Base-by-base conservation (phyloP, 768 basidiomycete species). In the Tylopilus balloui region DNA sequence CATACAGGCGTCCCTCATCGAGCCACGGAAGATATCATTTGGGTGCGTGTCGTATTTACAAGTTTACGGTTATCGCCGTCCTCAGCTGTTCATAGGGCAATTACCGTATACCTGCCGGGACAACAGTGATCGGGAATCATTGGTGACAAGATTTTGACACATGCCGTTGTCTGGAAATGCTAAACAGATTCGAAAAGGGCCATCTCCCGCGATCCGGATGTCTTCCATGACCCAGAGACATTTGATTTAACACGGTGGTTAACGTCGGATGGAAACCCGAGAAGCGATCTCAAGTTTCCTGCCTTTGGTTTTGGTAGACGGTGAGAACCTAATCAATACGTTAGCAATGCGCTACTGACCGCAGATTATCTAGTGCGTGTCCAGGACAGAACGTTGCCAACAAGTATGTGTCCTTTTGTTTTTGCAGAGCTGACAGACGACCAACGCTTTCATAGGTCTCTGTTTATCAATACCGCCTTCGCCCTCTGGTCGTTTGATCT, bases 401-500 rank as follows among this genome's bases (percentile, higher is more conserved):
- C n/a, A 68, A 68, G 74, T 70, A 53, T 58, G 66, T 63, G 0
- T 12, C n/a, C n/a, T 17, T 12, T 34, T 11, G 14, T 20, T 27
- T 23, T 29, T 34, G 3, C 3, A 10, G 9, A n/a, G 9, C 21
- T 43, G 19, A 55, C 12, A 20, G 20, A 28, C 19, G 44, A 42
- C 17, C 45, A 23, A 24, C 7, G n/a, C 37, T n/a, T 25, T 24
- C 1, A 51, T 46, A 78, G 79, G 7, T 84, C 83, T 2, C 66
- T 86, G 2, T 81, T 80, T 58, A 67, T 85, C 45, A 83, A 79
- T 55, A 77, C 78, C 0, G 76, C 79, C 1, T 68, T 82, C n/a
- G 62, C 78, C 7, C 71, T 82, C 10, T 85, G 81, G 79, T 73
- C 81, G 0, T 85, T 84, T 66, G 69, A 58, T 1, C 67, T 85